Conservation (phyloP, 495 filamentous ascomycete species). For the Polyplosphaeria fusca region DNA sequence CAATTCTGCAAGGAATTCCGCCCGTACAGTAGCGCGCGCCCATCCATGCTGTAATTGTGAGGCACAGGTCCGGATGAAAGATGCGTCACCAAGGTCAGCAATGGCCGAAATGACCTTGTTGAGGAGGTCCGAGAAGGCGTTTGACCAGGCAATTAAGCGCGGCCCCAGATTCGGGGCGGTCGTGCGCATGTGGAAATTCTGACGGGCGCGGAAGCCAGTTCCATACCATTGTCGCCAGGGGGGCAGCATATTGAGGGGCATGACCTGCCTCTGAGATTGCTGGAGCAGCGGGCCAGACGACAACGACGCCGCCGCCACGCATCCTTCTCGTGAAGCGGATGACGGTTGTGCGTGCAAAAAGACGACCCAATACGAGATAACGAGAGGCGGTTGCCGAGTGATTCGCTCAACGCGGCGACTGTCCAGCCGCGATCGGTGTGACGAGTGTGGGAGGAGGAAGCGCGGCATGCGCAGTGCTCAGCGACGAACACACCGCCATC, state of each 20-base stretch:
- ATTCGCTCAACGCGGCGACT: background rate
- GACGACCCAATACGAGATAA: no score
- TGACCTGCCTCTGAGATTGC: no score
- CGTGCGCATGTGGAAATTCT: slow-evolving; percentile 8
- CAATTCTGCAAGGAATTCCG: slow-evolving; percentile 17
- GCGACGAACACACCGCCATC: slow-evolving; percentile 16
- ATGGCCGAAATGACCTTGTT: no score
- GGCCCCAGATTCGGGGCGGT: slow-evolving; percentile 2
- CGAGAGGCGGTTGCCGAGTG: no score
- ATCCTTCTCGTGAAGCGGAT: no score
- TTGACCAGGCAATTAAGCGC: slow-evolving; percentile 9
- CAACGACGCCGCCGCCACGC: no score
- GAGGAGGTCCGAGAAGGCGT: no score
- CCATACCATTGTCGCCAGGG: no score
- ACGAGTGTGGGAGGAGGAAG: slow-evolving; percentile 5
- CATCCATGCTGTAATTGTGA: background rate
- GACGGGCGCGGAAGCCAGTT: no score
- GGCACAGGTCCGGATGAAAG: slow-evolving; percentile 8
- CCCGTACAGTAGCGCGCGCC: background rate
- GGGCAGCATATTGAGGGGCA: no score
- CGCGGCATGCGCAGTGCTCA: slow-evolving; percentile 17
- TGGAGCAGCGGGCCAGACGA: no score
- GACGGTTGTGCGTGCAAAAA: no score
- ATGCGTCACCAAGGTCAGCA: slow-evolving; percentile 13
- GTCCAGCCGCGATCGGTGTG: slow-evolving; percentile 11